Base-by-base conservation (phyloP, 2,329 filamentous ascomycete genomes). In the Samsoniella hepiali region DNA sequence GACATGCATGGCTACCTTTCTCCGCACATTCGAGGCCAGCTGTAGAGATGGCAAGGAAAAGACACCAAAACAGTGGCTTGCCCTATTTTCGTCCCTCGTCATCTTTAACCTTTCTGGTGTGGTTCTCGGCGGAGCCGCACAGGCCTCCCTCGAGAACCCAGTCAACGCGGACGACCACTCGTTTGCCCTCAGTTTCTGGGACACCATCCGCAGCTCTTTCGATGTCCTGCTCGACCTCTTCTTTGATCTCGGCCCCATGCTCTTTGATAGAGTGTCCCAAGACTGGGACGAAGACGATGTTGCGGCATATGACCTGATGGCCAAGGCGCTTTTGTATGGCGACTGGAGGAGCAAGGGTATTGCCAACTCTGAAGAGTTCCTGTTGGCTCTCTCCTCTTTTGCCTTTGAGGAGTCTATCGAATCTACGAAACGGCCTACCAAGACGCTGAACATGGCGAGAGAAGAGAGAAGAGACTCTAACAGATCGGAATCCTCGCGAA, bases 31-130 rank as follows among this genome's bases (percentile, higher is more conserved):
- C 59, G 84, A 86, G 66, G 73, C 72, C 4, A 75, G 75, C 22
- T 76, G 79, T 2, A 71, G 78, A 55, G 40, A 62, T 15, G 40
- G 38, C 10, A 31, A 63, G 74, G 76, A 31, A 73, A 73, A n/a
- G 71, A 73, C 75, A 76, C 31, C 73, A 77, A 9, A 78, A 77
- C 76, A 76, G 62, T 84, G 82, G 79, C 70, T 85, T 17, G 81
- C 84, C 2, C 70, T 79, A 4, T 84, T 86, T 64, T 74, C 83
- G 57, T 81, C 84, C 13, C 71, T 87, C 22, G 85, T 84, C 70
- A 81, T 87, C n/a, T 85, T 87, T 68, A 86, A 83, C 69, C 75
- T 83, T 34, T 77, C 82, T 27, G 79, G 80, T 56, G 82, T 82
- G 1, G 76, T 87, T 1, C 72, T 86, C 5, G 74, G 80, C 17